Conservation (phyloP, 176 grass and related monocot genomes). For the Carex pumila region DNA sequence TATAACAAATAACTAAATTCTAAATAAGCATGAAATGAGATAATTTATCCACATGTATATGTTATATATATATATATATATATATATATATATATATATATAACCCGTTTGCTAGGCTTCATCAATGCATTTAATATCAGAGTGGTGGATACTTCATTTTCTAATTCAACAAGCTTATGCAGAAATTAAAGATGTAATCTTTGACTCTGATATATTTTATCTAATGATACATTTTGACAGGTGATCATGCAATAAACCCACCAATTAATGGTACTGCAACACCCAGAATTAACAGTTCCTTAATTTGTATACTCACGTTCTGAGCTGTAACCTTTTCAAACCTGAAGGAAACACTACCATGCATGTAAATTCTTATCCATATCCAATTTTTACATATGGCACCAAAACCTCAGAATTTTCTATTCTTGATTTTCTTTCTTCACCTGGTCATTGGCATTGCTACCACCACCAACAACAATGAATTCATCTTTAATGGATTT, state of each 20-base stretch:
- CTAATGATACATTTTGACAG: neutral
- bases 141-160: neutral
- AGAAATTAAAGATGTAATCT: neutral
- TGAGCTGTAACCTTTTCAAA: neutral
- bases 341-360: neutral
- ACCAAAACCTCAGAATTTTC: neutral
- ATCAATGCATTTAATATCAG: too few relatives aligned
- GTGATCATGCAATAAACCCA: neutral
- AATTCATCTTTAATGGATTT: slow-evolving; percentile 31
- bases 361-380: neutral
- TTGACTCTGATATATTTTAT: neutral
- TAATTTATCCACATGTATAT: too few relatives aligned
- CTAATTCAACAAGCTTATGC: neutral
- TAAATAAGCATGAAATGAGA: too few relatives aligned
- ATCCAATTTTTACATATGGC: neutral
- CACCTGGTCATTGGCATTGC: neutral
- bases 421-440: neutral
- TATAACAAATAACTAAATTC: too few relatives aligned
- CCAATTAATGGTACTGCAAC: neutral
- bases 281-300: neutral
- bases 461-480: neutral
- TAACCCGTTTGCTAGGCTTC: too few relatives aligned
- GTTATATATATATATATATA: too few relatives aligned
- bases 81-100: too few relatives aligned
- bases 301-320: neutral